Percentiles rank a stretch among this genome's conserved stretches.
Evolutionary conservation across 768 basidiomycete genomes (phyloP).

Genomic region (Rhodotorula babjevae): DNA sequence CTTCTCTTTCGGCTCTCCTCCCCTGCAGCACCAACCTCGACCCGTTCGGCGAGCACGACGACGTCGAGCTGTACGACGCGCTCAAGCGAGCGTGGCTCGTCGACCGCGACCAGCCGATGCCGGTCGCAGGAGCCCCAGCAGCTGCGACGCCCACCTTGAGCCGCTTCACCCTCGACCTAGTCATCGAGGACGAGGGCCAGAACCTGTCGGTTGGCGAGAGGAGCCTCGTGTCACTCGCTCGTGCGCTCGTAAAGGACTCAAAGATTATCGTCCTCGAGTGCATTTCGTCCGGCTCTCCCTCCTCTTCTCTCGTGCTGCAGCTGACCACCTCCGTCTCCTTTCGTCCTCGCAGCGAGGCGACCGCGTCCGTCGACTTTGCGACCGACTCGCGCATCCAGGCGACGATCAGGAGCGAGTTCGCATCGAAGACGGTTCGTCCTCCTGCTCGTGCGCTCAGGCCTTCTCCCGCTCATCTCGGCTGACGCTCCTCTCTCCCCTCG

Average conservation of each 20-base stretch:
- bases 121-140: slow-evolving; percentile 38
- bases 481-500: slow-evolving; percentile 54
- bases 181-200: slow-evolving; percentile 78
- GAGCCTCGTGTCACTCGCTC: slow-evolving; percentile 76
- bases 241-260: slow-evolving; percentile 80
- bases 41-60: slow-evolving; percentile 75
- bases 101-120: slow-evolving; percentile 51
- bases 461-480: slow-evolving; percentile 54
- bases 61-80: slow-evolving; percentile 80
- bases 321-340: too few species aligned
- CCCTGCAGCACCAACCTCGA: slow-evolving; percentile 62
- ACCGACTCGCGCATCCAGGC: slow-evolving; percentile 87
- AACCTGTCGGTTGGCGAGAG: slow-evolving; percentile 53
- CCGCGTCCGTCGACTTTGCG: slow-evolving; percentile 52
- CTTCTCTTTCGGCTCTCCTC: too few species aligned
- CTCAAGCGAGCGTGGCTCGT: slow-evolving; percentile 77
- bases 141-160: slow-evolving; percentile 47
- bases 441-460: slow-evolving; percentile 50
- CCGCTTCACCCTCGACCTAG: slow-evolving; percentile 75
- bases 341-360: slow-evolving; percentile 23
- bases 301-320: too few species aligned
- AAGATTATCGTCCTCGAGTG: slow-evolving; percentile 84
- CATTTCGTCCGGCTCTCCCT: slow-evolving; percentile 52
- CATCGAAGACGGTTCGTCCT: slow-evolving; percentile 58
- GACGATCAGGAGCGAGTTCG: slow-evolving; percentile 74